Evolutionary conservation across 225 moss, liverwort and hornwort genomes (phyloP).

Genomic region (Physcomitrium patens): DNA sequence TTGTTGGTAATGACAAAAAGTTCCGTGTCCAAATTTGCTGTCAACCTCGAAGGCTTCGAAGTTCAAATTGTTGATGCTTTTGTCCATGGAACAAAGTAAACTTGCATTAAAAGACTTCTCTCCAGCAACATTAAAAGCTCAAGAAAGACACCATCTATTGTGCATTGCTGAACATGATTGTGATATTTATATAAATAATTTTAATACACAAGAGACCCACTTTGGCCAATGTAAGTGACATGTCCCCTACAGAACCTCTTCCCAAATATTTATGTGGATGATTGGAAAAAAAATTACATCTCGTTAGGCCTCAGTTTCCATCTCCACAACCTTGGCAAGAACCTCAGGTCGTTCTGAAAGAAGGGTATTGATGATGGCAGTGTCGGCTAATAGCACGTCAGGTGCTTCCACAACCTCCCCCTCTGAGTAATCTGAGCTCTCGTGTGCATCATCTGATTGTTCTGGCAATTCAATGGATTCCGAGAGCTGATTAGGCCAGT

Average conservation of each 20-base stretch:
- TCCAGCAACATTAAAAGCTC: too few relatives aligned
- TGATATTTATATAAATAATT: not conserved
- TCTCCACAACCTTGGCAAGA: constrained; percentile 46
- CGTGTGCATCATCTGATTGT: constrained; percentile 35
- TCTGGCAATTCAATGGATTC: constrained; percentile 39
- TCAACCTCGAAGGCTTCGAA: too few relatives aligned
- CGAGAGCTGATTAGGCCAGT: constrained; percentile 51
- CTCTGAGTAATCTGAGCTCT: constrained; percentile 47
- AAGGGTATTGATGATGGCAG: constrained; percentile 46
- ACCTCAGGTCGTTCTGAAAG: constrained; percentile 54
- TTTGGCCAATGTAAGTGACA: constrained; percentile 3
- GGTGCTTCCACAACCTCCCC: constrained; percentile 54
- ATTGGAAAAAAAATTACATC: not conserved
- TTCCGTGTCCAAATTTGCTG: too few relatives aligned
- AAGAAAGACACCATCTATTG: too few relatives aligned
- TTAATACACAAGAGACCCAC: constrained; percentile 9
- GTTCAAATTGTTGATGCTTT: too few relatives aligned
- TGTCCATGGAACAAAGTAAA: too few relatives aligned
- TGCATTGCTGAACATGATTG: not conserved
- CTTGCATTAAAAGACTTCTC: too few relatives aligned
- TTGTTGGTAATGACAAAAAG: too few relatives aligned
- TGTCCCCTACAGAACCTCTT: constrained; percentile 13
- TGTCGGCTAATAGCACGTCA: constrained; percentile 50
- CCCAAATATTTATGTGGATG: constrained; percentile 19
- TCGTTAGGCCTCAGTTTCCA: constrained; percentile 42